Percentiles rank a stretch among this genome's conserved stretches.
These are phyloP conservation scores for Metarhizium guizhouense DNA, from an alignment of 2,329 filamentous ascomycete genomes.

Conservation along the genomic window DNA sequence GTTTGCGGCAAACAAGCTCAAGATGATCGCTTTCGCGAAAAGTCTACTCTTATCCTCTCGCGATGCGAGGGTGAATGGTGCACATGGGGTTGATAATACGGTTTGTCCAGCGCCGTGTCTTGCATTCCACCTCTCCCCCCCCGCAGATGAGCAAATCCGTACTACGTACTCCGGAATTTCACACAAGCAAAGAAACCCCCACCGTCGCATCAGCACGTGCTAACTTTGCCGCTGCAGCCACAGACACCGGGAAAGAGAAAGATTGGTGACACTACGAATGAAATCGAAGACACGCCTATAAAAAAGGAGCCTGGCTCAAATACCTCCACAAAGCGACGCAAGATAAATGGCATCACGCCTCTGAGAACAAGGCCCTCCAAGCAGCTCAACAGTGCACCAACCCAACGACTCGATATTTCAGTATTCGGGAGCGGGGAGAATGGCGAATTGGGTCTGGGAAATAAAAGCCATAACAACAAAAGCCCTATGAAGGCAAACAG, in stretches of 20 bases:
- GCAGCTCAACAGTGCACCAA: conserved; percentile 1
- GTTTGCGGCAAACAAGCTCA: neutral
- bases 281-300: neutral
- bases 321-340: neutral
- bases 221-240: neutral
- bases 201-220: neutral
- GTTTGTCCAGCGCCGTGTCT: neutral
- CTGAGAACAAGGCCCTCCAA: neutral
- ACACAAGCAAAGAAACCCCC: too few species aligned
- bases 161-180: too few species aligned
- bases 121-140: too few species aligned
- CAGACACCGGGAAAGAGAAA: neutral
- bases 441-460: conserved; percentile 11
- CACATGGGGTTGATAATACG: neutral
- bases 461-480: neutral
- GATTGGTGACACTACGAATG: neutral
- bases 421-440: conserved; percentile 10
- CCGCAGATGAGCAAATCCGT: too few species aligned
- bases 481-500: conserved; percentile 1
- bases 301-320: neutral
- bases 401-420: conserved; percentile 4
- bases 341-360: neutral
- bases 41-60: neutral
- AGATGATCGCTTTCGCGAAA: neutral
- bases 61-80: neutral